Evolutionary conservation across 202 grass and related monocot genomes (phyloP), one percentile per base, ranked within the genome.

Genomic region (Zoysia matrella): DNA sequence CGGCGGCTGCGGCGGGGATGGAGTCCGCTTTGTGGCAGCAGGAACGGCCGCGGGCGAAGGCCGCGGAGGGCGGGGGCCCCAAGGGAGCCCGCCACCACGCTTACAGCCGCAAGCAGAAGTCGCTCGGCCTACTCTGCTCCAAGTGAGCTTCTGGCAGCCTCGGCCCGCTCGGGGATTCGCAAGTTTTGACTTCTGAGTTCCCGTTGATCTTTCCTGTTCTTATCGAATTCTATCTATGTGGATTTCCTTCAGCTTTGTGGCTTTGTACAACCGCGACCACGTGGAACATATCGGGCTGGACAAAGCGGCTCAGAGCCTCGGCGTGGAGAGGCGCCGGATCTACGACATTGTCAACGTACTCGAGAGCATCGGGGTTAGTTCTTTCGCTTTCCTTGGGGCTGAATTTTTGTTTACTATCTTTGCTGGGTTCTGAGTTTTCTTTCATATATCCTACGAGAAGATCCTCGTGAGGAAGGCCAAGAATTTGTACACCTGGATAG

Each of bases 271-370:
- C 78, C 89, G 85, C 54, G 89, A 87, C 6, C 74, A 64, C 52
- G 87, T 93, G 47, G 92, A 95, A 7, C 84, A 51, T 13, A 74
- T 98, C 80, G 87, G 89, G 43, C 87, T 98, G 56, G 95, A 98
- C 47, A 90, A 98, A 5, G 89, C 95, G 5, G 92, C 92, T 8
- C 72, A 74, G 66, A 55, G 90, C 73, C 89, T 98, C 7, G 87
- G 87, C 47, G 92, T 98, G 1, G 90, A 98, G 89, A 84, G 95
- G 80, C 86, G 92, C 6, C 92, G 92, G 92, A 95, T 98, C 90
- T 98, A 98, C 67, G 95, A 98, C 82, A 95, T 98, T 11, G 95
- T 98, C 78, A 98, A 98, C 83, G 91, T 98, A 11, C 83, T 98
- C 46, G 95, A 95, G 88, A 98, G 90, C 63, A 78, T 98, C 8